Evolutionary conservation across 2,329 filamentous ascomycete genomes (phyloP).

Genomic region (Apiospora aurea): DNA sequence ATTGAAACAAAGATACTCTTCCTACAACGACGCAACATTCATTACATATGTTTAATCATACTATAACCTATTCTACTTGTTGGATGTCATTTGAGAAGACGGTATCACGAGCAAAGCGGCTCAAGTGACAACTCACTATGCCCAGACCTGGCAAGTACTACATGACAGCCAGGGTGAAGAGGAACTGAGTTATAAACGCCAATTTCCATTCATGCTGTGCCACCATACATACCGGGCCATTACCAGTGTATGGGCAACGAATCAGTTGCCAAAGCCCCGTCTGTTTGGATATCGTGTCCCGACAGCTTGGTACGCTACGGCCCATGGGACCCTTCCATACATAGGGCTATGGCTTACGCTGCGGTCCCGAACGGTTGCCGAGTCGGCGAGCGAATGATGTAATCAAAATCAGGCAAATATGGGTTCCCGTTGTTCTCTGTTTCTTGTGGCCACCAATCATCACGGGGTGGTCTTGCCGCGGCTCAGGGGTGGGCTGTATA

Average conservation of each 20-base stretch:
- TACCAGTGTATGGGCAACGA: slow-evolving; percentile 12
- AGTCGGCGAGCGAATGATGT: not conserved
- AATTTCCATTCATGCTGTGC: not conserved
- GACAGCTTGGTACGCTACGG: slow-evolving; percentile 12
- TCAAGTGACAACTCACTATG: not conserved
- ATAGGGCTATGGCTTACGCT: slow-evolving; percentile 10
- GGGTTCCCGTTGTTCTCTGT: not conserved
- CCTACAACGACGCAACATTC: not conserved
- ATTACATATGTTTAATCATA: not conserved
- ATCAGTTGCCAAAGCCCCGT: not conserved
- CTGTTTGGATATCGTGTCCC: slow-evolving; percentile 7
- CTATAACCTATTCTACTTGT: not conserved
- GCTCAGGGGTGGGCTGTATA: not conserved
- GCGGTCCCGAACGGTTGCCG: not conserved
- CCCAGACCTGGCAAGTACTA: not conserved
- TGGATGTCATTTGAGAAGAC: not conserved
- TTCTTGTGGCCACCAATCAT: not conserved
- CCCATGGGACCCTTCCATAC: not conserved
- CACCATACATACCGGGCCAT: not conserved
- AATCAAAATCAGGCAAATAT: not conserved
- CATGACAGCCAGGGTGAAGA: not conserved
- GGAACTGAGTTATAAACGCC: not conserved
- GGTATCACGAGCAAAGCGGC: not conserved
- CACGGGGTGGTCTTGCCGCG: not conserved
- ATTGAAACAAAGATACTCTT: not conserved